Base-by-base conservation (phyloP, 495 filamentous ascomycete genomes). In the Elasticomyces elasticus region DNA sequence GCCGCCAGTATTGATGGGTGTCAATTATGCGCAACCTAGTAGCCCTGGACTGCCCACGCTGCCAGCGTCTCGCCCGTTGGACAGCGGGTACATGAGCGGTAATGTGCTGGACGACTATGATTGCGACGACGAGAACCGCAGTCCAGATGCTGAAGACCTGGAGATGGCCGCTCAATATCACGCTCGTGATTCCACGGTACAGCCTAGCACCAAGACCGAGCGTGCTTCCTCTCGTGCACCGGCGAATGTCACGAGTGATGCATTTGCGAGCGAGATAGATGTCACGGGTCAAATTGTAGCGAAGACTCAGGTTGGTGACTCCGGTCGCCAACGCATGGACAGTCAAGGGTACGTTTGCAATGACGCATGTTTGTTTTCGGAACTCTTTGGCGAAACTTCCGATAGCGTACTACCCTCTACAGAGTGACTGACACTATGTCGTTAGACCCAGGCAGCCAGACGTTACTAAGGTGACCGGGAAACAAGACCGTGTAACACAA, bases 51-150 rank as follows among this genome's bases (percentile, higher is more conserved):
- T 91, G 33, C 85, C 87, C 9, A 71, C 76, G 9, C 74, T 87
- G 70, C 70, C 73, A 52, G 71, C 76, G 12, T 4, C 48, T 9
- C 53, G 58, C 28, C 31, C 56, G 53, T 33, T 30, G 22, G 87
- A 94, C 64, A 89, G 85, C 10, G 85, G 85, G 0, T 89, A 88
- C 62, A 86, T 89, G 84, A 89, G 84, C 67, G 84, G 40, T 26
- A 52, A 47, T 47, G 20, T 46, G 5, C 81, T 86, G 19, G 80
- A 87, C 10, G 64, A 74, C 15, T 60, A 79, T 30, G 71, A 77
- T 49, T 73, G 78, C 48, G 74, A 78, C 31, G 76, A 79, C 15
- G 69, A 75, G 15, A 66, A 69, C 35, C 68, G 61, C 11, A 67
- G 58, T 22, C 67, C 70, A 17, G 55, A 67, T 38, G 58, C 65